Evolutionary conservation across 148 eudicot genomes (phyloP).

Genomic region (Beta vulgaris): DNA sequence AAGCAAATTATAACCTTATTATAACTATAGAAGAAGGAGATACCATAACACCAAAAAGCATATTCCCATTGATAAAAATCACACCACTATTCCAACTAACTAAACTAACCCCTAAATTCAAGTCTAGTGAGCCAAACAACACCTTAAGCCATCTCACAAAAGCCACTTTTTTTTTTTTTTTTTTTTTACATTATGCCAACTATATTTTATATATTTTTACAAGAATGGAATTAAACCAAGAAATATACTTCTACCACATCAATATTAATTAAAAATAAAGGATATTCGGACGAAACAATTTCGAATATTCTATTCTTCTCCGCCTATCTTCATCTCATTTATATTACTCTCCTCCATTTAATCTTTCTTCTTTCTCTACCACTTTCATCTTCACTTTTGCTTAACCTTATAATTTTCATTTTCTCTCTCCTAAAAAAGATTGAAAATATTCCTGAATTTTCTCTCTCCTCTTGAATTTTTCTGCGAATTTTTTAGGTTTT

Average conservation of each 20-base stretch:
- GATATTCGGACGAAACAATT: slow-evolving; percentile 41
- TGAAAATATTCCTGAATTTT: not conserved
- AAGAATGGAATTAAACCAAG: slow-evolving; percentile 36
- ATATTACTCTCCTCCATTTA: slow-evolving; percentile 13
- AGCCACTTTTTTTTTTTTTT: slow-evolving; percentile 14
- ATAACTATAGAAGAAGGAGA: not conserved
- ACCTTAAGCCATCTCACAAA: slow-evolving; percentile 29
- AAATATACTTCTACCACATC: slow-evolving; percentile 32
- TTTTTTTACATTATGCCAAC: not conserved
- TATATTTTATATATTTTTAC: not conserved
- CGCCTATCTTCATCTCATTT: slow-evolving; percentile 11
- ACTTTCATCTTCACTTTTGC: slow-evolving; percentile 2
- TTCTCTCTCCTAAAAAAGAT: not conserved
- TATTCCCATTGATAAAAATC: slow-evolving; percentile 26
- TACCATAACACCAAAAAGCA: slow-evolving; percentile 19
- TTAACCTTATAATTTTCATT: not conserved
- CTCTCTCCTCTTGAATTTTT: not conserved
- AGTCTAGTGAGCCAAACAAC: not conserved
- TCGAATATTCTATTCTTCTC: slow-evolving; percentile 37
- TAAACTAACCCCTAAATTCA: slow-evolving; percentile 23
- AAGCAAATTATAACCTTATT: slow-evolving; percentile 9
- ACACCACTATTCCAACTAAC: slow-evolving; percentile 29
- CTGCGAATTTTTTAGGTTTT: not conserved
- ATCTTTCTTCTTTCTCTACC: not conserved
- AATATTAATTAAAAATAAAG: slow-evolving; percentile 24